These are phyloP conservation scores for Cytospora chrysosperma DNA, from an alignment of 2,329 filamentous ascomycete genomes.

Conservation along the genomic window DNA sequence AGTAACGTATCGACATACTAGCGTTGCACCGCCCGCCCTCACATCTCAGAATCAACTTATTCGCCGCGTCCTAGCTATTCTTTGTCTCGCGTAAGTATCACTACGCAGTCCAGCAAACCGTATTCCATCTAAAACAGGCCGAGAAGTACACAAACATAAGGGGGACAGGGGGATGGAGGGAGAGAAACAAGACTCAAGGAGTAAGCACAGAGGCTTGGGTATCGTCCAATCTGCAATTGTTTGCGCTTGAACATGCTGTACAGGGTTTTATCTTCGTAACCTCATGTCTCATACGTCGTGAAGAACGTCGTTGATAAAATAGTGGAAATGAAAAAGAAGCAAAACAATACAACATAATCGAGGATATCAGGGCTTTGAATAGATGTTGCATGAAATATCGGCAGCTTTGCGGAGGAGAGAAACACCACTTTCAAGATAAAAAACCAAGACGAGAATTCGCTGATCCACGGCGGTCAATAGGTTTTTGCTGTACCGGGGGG, in stretches of 20 bases:
- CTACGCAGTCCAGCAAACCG: neutral
- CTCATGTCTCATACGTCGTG: neutral
- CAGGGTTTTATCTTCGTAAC: neutral
- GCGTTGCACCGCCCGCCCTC: neutral
- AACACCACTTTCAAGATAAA: neutral
- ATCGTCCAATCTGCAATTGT: conserved; percentile 13
- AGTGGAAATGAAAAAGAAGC: neutral
- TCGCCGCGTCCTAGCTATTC: neutral
- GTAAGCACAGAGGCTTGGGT: neutral
- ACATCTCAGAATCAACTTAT: neutral
- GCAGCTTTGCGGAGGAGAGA: neutral
- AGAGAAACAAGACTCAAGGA: neutral
- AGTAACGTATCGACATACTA: neutral
- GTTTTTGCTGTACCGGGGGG: neutral
- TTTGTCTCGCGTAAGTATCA: neutral
- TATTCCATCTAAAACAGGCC: neutral
- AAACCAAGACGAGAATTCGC: neutral
- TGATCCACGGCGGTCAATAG: neutral
- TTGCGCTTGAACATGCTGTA: neutral
- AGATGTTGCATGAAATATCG: neutral
- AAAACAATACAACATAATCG: neutral
- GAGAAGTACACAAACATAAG: neutral
- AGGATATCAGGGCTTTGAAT: neutral
- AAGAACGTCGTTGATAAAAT: neutral
- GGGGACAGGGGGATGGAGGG: too few species aligned